Conservation (phyloP, 257 asterid genomes). For the Primulina eburnea region DNA sequence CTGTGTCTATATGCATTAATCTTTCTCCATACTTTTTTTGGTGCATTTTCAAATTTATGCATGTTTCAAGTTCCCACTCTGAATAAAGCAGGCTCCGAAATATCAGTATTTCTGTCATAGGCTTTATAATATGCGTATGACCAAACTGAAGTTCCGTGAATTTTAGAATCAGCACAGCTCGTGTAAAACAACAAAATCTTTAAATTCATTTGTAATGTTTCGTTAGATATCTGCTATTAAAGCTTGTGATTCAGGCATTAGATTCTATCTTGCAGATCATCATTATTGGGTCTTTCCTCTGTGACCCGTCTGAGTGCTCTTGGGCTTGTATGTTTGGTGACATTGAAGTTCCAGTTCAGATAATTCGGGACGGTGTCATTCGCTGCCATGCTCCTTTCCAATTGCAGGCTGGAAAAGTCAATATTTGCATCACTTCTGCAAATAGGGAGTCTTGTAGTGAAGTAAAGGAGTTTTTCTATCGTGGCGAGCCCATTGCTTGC, state of each 20-base stretch:
- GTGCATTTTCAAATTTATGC: background rate
- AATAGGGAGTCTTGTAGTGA: conserved; percentile 89
- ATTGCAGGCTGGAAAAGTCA: conserved; percentile 60
- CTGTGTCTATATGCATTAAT: too few relatives aligned
- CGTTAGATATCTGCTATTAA: conserved; percentile 12
- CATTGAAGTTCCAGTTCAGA: conserved; percentile 76
- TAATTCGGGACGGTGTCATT: conserved; percentile 82
- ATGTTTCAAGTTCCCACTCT: background rate
- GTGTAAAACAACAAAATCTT: background rate
- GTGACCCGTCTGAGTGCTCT: conserved; percentile 53
- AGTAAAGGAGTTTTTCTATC: conserved; percentile 77
- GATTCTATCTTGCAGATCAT: conserved; percentile 54
- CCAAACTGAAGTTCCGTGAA: background rate
- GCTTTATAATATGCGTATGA: background rate
- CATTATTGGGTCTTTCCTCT: conserved; percentile 79
- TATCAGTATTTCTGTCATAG: background rate
- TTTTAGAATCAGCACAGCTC: background rate
- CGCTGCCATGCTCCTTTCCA: conserved; percentile 79
- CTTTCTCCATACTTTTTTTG: background rate
- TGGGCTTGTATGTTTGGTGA: conserved; percentile 98
- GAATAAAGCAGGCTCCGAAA: background rate
- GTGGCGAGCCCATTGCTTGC: conserved; percentile 44
- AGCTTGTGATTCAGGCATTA: conserved; percentile 20
- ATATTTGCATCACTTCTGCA: conserved; percentile 68
- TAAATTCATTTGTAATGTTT: conserved; percentile 4